Conservation (phyloP, 2,329 filamentous ascomycete species). For the Tolypocladium ovalisporum region DNA sequence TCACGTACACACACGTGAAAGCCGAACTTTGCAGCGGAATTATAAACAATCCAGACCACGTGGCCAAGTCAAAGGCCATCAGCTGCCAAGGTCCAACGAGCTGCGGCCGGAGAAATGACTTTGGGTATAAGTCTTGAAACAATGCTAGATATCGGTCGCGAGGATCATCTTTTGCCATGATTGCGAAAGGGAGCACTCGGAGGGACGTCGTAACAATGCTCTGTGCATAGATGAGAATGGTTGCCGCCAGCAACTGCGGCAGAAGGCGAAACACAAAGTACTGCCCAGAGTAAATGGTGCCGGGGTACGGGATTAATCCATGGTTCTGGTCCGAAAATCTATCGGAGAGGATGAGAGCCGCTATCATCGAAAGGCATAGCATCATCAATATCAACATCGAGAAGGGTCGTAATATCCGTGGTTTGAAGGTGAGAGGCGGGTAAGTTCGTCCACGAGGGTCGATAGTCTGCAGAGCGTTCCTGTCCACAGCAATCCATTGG, state of each 20-base stretch:
- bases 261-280: constrained; percentile 85
- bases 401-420: constrained; percentile 56
- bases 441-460: constrained; percentile 26
- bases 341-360: constrained; percentile 61
- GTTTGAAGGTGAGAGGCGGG: constrained; percentile 56
- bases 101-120: constrained; percentile 52
- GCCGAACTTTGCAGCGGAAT: constrained; percentile 71
- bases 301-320: constrained; percentile 58
- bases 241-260: constrained; percentile 63
- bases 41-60: constrained; percentile 71
- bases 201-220: constrained; percentile 64
- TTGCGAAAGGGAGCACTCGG: constrained; percentile 65
- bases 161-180: constrained; percentile 57
- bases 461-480: constrained; percentile 20
- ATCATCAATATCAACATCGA: constrained; percentile 51
- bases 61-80: constrained; percentile 52
- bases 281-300: constrained; percentile 54
- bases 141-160: constrained; percentile 52
- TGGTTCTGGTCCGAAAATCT: constrained; percentile 51
- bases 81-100: constrained; percentile 54
- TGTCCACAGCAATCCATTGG: constrained; percentile 22
- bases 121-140: constrained; percentile 58
- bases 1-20: constrained; percentile 53
- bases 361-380: constrained; percentile 59
- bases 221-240: constrained; percentile 68